Percentiles rank a stretch among this genome's conserved stretches.
Conservation (phyloP, 2,329 filamentous ascomycete species). For the Hymenoscyphus repandus region DNA sequence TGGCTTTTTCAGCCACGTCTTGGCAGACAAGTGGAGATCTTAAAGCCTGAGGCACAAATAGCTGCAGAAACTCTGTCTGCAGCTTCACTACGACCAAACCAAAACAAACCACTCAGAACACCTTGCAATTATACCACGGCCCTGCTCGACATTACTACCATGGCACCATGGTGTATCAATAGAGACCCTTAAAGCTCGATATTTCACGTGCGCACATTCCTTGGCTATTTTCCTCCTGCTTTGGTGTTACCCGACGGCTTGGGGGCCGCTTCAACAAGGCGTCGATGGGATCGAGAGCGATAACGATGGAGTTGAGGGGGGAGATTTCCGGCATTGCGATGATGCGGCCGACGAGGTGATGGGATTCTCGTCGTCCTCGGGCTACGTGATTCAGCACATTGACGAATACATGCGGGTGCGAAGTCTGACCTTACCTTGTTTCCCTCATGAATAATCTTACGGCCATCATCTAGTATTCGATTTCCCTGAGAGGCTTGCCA, state of each 20-base stretch:
- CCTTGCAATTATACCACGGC: too few species aligned
- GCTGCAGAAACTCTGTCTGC: too few species aligned
- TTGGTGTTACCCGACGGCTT: neutral
- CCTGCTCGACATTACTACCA: too few species aligned
- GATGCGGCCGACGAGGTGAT: neutral
- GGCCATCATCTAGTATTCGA: neutral
- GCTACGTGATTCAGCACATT: neutral
- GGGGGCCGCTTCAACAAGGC: neutral
- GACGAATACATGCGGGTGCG: too few species aligned
- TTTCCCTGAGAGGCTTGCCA: slow-evolving; percentile 1
- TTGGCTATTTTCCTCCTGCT: neutral
- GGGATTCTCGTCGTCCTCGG: neutral
- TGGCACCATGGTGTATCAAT: too few species aligned
- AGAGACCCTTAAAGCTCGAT: too few species aligned
- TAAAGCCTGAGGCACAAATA: too few species aligned
- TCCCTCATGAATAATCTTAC: neutral
- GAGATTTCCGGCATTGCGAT: neutral
- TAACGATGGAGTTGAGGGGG: slow-evolving; percentile 1
- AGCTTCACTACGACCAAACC: too few species aligned
- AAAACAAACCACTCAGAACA: too few species aligned
- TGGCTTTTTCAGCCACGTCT: too few species aligned
- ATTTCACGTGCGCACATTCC: too few species aligned
- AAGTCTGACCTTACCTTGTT: neutral
- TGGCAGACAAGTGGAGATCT: too few species aligned
- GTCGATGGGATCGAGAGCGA: neutral